Conservation (phyloP, 768 basidiomycete species). For the Pleurotus eryngii region DNA sequence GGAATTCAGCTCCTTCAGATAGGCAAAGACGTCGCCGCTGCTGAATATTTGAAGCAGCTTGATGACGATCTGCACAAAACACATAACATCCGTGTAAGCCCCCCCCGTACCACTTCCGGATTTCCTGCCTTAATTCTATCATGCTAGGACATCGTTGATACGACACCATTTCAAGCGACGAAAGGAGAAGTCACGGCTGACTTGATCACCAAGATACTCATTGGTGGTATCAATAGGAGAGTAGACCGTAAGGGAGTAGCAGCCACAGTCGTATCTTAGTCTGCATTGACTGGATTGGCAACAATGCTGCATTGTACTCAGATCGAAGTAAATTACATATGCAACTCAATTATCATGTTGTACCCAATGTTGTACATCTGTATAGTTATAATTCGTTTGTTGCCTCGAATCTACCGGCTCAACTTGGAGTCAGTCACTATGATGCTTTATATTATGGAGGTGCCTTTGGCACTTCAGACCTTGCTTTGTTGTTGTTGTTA, state of each 20-base stretch:
- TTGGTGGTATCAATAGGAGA: conserved; percentile 63
- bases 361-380: too few species aligned
- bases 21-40: conserved; percentile 41
- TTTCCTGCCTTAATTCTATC: neutral
- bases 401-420: too few species aligned
- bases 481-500: too few species aligned
- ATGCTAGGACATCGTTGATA: conserved; percentile 66
- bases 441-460: too few species aligned
- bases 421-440: too few species aligned
- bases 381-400: too few species aligned
- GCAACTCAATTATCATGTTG: neutral
- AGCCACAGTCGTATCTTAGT: neutral
- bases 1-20: conserved; percentile 76
- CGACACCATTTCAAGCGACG: conserved; percentile 47
- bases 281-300: too few species aligned
- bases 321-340: neutral
- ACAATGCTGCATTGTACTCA: too few species aligned
- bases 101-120: conserved; percentile 15
- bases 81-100: conserved; percentile 44
- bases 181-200: conserved; percentile 40
- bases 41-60: conserved; percentile 44
- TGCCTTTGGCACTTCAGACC: too few species aligned
- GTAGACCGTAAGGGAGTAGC: conserved; percentile 16
- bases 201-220: conserved; percentile 57
- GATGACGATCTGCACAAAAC: conserved; percentile 50